phyloP scores from a whole-genome alignment of 768 basidiomycete species.

The Suillus brevipes region DNA sequence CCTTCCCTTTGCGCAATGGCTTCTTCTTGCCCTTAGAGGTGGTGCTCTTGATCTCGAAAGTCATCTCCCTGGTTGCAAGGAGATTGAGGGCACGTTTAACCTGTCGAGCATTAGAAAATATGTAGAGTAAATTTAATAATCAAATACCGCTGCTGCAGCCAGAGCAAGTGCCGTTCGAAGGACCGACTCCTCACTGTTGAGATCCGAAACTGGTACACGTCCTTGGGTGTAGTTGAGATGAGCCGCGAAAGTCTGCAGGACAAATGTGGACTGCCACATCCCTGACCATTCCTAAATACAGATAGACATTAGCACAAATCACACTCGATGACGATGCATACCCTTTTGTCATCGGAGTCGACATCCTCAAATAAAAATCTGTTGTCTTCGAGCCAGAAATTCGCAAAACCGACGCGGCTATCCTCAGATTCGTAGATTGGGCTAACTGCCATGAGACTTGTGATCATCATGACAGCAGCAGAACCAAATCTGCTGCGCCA shows the following conservation, averaged over 20 bases:
- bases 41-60: neutral
- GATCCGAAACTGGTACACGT: neutral
- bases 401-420: neutral
- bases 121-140: too few relatives aligned
- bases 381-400: neutral
- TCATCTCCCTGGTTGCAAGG: neutral
- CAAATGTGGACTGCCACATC: conserved; percentile 6
- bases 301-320: neutral
- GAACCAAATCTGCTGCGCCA: conserved; percentile 1
- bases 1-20: neutral
- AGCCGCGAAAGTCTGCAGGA: conserved; percentile 1
- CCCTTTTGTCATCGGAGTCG: neutral
- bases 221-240: conserved; percentile 15
- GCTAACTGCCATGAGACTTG: neutral
- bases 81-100: neutral
- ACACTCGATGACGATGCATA: neutral
- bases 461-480: conserved; percentile 3
- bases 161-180: neutral
- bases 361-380: conserved; percentile 1
- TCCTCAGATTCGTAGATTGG: neutral
- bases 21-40: neutral
- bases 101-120: too few relatives aligned
- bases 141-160: neutral
- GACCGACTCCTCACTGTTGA: neutral
- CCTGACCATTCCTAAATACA: conserved; percentile 13